Evolutionary conservation across 306 rosid genomes (phyloP), one percentile per base, ranked within the genome.

Genomic region (Castanea crenata): DNA sequence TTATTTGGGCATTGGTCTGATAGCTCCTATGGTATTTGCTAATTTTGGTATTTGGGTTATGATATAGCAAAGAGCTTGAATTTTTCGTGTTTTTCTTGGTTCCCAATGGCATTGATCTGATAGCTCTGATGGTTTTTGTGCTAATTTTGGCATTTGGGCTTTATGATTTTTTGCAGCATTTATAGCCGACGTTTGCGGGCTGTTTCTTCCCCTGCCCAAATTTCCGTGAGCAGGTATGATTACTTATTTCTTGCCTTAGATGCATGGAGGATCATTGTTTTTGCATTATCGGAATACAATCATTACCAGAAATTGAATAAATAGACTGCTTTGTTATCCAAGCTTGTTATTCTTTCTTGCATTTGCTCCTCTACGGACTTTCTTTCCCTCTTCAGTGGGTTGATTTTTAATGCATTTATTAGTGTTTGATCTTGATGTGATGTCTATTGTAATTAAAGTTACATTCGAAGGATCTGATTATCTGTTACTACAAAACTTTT

Each of bases 131-230:
- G 11, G 55, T 23, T 69, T 52, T 69, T 46, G 23, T 35, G 21
- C 38, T 74, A 13, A 59, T 62, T 59, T 49, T 67, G 10, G 61
- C 54, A 68, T 38, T 70, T 78, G 68, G 56, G 35, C 10, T 64
- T 13, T 64, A 18, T 64, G 11, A 35, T 52, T 23, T 71, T 31
- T 13, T 76, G 59, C 76, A 88, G 89, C 76, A 69, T 90, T 65
- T 90, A 88, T 54, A 44, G 49, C 3, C 62, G 49, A 74, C n/a
- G 74, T 6, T 61, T 84, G 75, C 81, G 56, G 80, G 89, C 90
- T 55, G 80, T 84, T 76, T 80, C 80, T 64, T 65, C 76, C 9
- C 49, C 90, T 77, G 44, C 76, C 23, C 70, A 55, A 74, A 77
- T 32, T 64, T 79, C 71, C 68, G 3, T 78, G 82, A 74, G 73